Evolutionary conservation across 2,329 filamentous ascomycete species (phyloP), one percentile per base, ranked within the genome.

Genomic region (Penicillium polonicum): DNA sequence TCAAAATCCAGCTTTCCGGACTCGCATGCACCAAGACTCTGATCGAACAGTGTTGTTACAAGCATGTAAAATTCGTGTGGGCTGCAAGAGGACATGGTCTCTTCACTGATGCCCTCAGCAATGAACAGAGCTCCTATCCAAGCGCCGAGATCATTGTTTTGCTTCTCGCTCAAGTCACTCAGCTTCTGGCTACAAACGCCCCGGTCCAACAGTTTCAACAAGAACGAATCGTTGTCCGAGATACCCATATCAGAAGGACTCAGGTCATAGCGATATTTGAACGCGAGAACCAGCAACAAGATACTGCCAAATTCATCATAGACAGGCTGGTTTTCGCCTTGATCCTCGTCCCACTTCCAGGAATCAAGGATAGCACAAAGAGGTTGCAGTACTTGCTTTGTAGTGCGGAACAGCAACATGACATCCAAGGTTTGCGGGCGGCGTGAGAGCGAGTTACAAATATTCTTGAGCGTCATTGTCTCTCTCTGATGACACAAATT

Each of bases 301-400:
- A 87, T 80, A 15, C 83, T 82, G 2, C 84, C 83, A 59, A 87
- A 88, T 62, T 88, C 85, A 62, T 88, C 85, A 61, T 88, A 88
- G 3, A 86, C 79, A 0, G 85, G 85, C 64, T 87, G 85, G 52
- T 83, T 84, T 64, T 88, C 85, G 45, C 80, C 82, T 71, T 87
- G 84, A 55, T 87, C 85, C 61, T 85, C 84, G 54, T 87, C 85
- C 72, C 85, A 86, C 42, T 79, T 79, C 85, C 85, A 88, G n/a
- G 82, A 79, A 63, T 88, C 84, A 15, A 88, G 70, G 44, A 86
- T 72, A 29, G 76, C 72, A 68, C 84, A 86, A 1, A 88, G 71
- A 21, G 85, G 85, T 35, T 80, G 78, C n/a, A 87, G 69, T 23
- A 87, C 76, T 51, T 79, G 80, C 3, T 77, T 76, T 17, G 84